phyloP scores from a whole-genome alignment of 2,329 filamentous ascomycete genomes.

The Fusarium algeriense region DNA sequence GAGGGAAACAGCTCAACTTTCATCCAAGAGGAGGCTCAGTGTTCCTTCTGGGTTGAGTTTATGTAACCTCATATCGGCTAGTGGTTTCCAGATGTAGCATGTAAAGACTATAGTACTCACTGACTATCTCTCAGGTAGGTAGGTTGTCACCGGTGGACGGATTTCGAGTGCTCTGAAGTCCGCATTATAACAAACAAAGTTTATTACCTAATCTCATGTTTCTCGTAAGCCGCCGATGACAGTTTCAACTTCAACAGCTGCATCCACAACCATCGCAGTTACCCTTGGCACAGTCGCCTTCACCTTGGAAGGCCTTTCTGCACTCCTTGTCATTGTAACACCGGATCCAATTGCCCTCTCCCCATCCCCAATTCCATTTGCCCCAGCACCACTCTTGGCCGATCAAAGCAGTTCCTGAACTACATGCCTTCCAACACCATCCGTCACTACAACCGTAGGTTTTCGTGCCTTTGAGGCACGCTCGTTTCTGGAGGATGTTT shows the following conservation, averaged over 20 bases:
- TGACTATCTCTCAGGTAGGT: too few relatives aligned
- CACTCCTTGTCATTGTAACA: neutral
- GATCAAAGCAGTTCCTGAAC: neutral
- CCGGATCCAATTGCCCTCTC: neutral
- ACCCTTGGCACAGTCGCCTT: neutral
- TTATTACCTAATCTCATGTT: neutral
- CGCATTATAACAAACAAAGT: neutral
- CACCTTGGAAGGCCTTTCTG: neutral
- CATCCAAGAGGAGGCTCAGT: conserved; percentile 15
- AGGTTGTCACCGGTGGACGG: neutral
- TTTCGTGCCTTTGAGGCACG: neutral
- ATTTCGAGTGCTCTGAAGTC: neutral
- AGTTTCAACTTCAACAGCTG: neutral
- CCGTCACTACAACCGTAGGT: neutral
- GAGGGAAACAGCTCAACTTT: conserved; percentile 20
- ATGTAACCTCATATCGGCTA: neutral
- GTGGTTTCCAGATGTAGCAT: too few relatives aligned
- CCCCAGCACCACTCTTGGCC: neutral
- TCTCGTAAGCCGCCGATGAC: neutral
- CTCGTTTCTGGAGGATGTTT: neutral
- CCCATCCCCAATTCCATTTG: neutral
- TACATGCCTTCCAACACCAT: neutral
- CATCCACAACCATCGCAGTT: neutral
- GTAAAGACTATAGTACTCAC: neutral
- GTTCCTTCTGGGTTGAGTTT: neutral